A percentile compares a stretch with the other conserved stretches of the same genome.
Evolutionary conservation across 257 asterid genomes (phyloP).

Genomic region (Nicotiana otophora): DNA sequence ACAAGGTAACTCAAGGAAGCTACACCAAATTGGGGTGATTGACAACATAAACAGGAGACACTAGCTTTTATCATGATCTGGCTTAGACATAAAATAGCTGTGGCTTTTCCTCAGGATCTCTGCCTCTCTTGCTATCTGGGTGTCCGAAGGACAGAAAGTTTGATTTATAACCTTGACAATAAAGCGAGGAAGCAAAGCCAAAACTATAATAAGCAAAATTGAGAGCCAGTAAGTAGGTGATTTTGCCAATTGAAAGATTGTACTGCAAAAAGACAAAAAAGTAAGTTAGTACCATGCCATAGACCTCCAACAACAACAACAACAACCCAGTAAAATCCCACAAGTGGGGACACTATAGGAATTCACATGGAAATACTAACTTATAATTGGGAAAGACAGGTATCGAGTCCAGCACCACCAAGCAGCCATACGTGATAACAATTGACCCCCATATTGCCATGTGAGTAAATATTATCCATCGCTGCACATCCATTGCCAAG

Average conservation of each 20-base stretch:
- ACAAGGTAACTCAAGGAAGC: slow-evolving; percentile 24
- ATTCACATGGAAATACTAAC: slow-evolving; percentile 42
- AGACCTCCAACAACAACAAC: neutral
- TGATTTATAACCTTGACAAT: slow-evolving; percentile 59
- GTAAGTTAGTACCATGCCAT: slow-evolving; percentile 1
- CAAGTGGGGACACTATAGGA: neutral
- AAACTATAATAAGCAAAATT: slow-evolving; percentile 61
- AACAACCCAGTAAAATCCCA: too few species aligned
- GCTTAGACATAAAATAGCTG: slow-evolving; percentile 35
- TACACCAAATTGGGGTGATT: slow-evolving; percentile 15
- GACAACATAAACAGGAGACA: slow-evolving; percentile 19
- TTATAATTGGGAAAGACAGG: slow-evolving; percentile 73
- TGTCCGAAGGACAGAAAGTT: slow-evolving; percentile 86
- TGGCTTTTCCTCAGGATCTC: slow-evolving; percentile 58
- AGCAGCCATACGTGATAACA: slow-evolving; percentile 36
- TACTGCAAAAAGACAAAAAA: slow-evolving; percentile 47
- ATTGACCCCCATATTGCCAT: slow-evolving; percentile 92
- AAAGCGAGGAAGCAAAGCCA: slow-evolving; percentile 94
- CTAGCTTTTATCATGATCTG: slow-evolving; percentile 45
- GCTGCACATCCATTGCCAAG: slow-evolving; percentile 91
- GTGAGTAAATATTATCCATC: slow-evolving; percentile 81
- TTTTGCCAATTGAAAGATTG: slow-evolving; percentile 72
- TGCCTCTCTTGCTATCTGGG: slow-evolving; percentile 93
- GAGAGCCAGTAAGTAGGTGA: slow-evolving; percentile 85
- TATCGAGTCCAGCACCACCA: slow-evolving; percentile 59